Conservation (phyloP, 2,329 filamentous ascomycete genomes). For the Hypoxylon sp. region DNA sequence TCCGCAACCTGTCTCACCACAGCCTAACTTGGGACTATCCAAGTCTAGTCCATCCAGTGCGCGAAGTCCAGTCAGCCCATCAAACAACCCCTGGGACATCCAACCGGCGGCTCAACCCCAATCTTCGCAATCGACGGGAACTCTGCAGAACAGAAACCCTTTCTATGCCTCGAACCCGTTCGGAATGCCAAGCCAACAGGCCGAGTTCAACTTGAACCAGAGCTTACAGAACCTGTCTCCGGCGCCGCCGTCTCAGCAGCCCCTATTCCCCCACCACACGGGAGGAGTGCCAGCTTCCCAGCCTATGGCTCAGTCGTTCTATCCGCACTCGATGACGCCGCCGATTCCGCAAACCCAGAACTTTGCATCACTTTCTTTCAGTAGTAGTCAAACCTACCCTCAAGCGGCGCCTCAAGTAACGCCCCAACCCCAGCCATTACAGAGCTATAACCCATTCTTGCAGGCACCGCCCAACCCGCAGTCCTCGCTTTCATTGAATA, state of each 20-base stretch:
- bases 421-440: constrained; percentile 54
- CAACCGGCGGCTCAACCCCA: constrained; percentile 64
- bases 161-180: constrained; percentile 79
- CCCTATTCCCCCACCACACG: constrained; percentile 80
- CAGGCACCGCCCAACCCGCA: constrained; percentile 49
- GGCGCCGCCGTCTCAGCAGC: constrained; percentile 62
- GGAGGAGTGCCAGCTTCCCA: constrained; percentile 67
- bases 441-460: constrained; percentile 67
- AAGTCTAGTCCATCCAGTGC: constrained; percentile 47
- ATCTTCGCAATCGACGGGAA: constrained; percentile 74
- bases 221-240: constrained; percentile 82
- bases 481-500: constrained; percentile 47
- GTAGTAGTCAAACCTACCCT: constrained; percentile 59
- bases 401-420: constrained; percentile 51
- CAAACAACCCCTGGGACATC: constrained; percentile 77
- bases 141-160: constrained; percentile 67
- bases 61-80: constrained; percentile 58
- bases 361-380: constrained; percentile 56
- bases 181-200: constrained; percentile 61
- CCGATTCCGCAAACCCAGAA: constrained; percentile 58
- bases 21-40: constrained; percentile 49
- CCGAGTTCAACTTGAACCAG: constrained; percentile 65
- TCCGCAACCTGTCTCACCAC: constrained; percentile 54
- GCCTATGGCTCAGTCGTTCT: constrained; percentile 55
- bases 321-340: constrained; percentile 59